A percentile compares a stretch with the other conserved stretches of the same genome.
These are phyloP conservation scores for Tricholoma furcatifolium DNA, from an alignment of 768 basidiomycete genomes.

Conservation along the genomic window DNA sequence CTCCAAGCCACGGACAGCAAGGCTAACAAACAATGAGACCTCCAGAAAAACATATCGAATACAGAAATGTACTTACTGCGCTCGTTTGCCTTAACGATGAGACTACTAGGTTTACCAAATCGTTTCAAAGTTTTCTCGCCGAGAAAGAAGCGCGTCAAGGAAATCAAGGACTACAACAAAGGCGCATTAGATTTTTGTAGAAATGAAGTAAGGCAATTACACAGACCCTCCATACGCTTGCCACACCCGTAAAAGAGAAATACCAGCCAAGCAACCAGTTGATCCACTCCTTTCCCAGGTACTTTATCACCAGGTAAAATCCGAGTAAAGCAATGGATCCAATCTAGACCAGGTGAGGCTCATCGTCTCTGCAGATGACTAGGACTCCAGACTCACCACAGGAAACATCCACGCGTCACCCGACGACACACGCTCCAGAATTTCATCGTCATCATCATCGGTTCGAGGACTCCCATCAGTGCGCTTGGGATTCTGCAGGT, in stretches of 20 bases:
- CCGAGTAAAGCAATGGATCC: conserved; percentile 71
- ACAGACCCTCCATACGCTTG: conserved; percentile 70
- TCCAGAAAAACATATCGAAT: conserved; percentile 6
- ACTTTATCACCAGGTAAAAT: conserved; percentile 70
- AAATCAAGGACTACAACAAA: conserved; percentile 44
- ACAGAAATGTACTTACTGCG: conserved; percentile 34
- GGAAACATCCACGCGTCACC: conserved; percentile 77
- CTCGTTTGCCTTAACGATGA: conserved; percentile 45
- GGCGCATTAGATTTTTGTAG: not conserved
- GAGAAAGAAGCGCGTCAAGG: conserved; percentile 45
- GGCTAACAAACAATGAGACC: conserved; percentile 24
- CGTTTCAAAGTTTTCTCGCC: conserved; percentile 57
- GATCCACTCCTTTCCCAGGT: conserved; percentile 78
- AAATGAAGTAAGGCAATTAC: conserved; percentile 12
- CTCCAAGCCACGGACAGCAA: conserved; percentile 45
- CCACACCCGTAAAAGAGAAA: conserved; percentile 63
- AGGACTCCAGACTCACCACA: conserved; percentile 43
- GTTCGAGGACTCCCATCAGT: conserved; percentile 22
- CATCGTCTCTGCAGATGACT: not conserved
- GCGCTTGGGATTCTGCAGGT: conserved; percentile 21
- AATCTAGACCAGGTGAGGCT: conserved; percentile 41
- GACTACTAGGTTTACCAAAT: conserved; percentile 46
- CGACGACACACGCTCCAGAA: conserved; percentile 59
- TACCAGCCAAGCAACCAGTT: conserved; percentile 80
- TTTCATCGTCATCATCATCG: conserved; percentile 58